Evolutionary conservation across 2,329 filamentous ascomycete species (phyloP), one percentile per base, ranked within the genome.

Genomic region (Clarireedia paspali): DNA sequence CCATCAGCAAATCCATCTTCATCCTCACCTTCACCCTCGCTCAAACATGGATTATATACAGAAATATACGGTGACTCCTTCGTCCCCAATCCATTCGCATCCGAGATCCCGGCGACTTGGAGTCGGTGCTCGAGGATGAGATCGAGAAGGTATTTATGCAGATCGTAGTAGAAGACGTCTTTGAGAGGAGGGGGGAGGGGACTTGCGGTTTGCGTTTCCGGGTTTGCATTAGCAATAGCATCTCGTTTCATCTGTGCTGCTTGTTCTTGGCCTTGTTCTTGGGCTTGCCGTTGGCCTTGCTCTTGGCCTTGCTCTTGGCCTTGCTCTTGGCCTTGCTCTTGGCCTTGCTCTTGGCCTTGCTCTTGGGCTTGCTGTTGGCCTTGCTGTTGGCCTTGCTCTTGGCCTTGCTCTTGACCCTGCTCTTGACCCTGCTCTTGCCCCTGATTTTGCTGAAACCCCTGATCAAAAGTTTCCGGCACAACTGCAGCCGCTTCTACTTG

Each of bases 81-180:
- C 0, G 62, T 70, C 2, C 79, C 78, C 0, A 75, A 69, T 0
- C 77, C 77, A 2, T 68, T 65, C 6, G 70, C 66, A 58, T 81
- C 78, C 4, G 64, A 64, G 3, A 78, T 62, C 6, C 73, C 71
- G 0, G 70, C 66, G 34, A 68, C 66, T 54, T 74, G 71, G 60
- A 81, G 70, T 56, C 79, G 76, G 14, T 72, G 69, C 59, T 81
- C 77, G 6, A 75, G 66, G 44, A 81, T 76, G 10, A 72, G 67
- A 36, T 76, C 72, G 1, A 74, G 59, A 2, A 81, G 62, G 38
- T 72, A 74, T 6, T 64, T 62, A 12, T 73, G 15, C 30, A 64
- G 47, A 58, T 66, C 55, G 50, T 57, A 54, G 50, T 66, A 20
- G 55, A 64, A 53, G 53, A 65, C 24, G 59, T 67, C 48, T 63